Evolutionary conservation across 345 rosid genomes (phyloP), one percentile per base, ranked within the genome.

Genomic region (Eucalyptus cloeziana): DNA sequence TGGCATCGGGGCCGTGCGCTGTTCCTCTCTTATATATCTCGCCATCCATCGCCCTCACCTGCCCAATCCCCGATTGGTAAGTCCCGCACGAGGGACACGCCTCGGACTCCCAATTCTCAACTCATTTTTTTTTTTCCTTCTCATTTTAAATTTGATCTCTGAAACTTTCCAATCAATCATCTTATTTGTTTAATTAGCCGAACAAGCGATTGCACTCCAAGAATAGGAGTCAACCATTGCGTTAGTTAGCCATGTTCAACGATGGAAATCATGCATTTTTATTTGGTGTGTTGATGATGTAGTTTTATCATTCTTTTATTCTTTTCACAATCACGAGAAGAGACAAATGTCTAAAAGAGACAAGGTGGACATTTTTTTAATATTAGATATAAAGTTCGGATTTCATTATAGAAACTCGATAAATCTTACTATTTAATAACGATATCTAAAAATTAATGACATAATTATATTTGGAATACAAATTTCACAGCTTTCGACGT

Each of bases 361-460:
- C 1, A 1, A 31, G 6, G 2, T 1, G 0, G 1, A 4, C 7
- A n/a, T 4, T 31, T 31, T 8, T 17, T 9, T 0, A 52, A 52
- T 19, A 52, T 52, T 21, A 52, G 47, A 7, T 17, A 6, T 19
- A 16, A 4, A 60, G 2, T 11, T 60, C 13, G 12, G 2, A 12
- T 60, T 60, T 27, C 8, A 5, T 27, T 27, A 5, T 27, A 27
- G 14, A 27, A 27, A 60, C 22, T 60, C n/a, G 15, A 27, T 60
- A 3, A 13, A 71, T 71, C 21, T 37, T 5, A 9, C 0, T 19
- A 9, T 6, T 71, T 33, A 5, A 19, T 71, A 33, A 33, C 4
- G 6, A 22, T 19, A 33, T 33, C 11, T 33, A 62, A 30, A 31
- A 3, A 31, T 33, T 33, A 33, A 69, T 69, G 13, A 8, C 4